A percentile compares a stretch with the other conserved stretches of the same genome.
Evolutionary conservation across 148 eudicot species (phyloP).

Genomic region (Euryodendron excelsum): DNA sequence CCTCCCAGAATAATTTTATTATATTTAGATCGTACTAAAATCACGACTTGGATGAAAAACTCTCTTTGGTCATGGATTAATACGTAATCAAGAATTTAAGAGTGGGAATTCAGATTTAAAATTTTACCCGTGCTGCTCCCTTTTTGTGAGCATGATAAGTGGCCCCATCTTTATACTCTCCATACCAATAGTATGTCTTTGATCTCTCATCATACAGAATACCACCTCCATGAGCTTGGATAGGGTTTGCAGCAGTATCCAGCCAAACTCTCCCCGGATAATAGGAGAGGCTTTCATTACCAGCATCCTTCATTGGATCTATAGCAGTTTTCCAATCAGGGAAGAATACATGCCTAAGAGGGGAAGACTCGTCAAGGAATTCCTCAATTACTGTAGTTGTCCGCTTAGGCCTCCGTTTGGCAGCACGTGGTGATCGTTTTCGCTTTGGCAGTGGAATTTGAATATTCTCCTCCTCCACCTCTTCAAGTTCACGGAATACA

Average conservation of each 20-base stretch:
- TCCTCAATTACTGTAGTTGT: conserved; percentile 74
- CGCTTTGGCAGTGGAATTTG: conserved; percentile 76
- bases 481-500: conserved; percentile 58
- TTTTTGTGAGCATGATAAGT: conserved; percentile 84
- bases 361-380: conserved; percentile 89
- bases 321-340: conserved; percentile 68
- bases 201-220: conserved; percentile 65
- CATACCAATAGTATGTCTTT: conserved; percentile 86
- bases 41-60: background rate
- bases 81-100: background rate
- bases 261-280: conserved; percentile 92
- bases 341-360: conserved; percentile 75
- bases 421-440: conserved; percentile 90
- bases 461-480: conserved; percentile 80
- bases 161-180: conserved; percentile 97
- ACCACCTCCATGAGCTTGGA: conserved; percentile 99
- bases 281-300: conserved; percentile 62
- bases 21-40: too few relatives aligned
- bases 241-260: conserved; percentile 92
- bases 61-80: background rate
- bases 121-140: conserved; percentile 87
- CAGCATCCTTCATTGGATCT: conserved; percentile 57
- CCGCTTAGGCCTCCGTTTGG: conserved; percentile 71
- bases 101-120: background rate
- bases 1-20: background rate